Evolutionary conservation across 2,329 filamentous ascomycete genomes (phyloP).

Genomic region (Emericellopsis cladophorae): DNA sequence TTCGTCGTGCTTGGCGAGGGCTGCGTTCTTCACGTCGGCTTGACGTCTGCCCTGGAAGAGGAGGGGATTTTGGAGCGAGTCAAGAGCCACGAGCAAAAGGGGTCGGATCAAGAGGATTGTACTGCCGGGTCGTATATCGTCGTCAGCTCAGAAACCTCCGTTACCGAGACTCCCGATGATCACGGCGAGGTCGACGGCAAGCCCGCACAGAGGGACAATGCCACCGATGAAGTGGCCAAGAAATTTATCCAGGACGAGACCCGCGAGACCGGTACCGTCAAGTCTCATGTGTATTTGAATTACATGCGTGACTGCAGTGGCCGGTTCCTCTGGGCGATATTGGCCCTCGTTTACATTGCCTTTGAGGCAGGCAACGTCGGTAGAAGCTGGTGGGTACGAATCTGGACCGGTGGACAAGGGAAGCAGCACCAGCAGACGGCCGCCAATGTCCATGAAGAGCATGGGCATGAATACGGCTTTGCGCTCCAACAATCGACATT

Average conservation of each 20-base stretch:
- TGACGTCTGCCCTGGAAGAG: conserved; percentile 49
- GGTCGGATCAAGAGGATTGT: conserved; percentile 35
- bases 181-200: conserved; percentile 21
- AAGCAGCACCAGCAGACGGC: neutral
- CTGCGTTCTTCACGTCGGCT: conserved; percentile 48
- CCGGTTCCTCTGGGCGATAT: conserved; percentile 43
- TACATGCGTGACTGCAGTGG: conserved; percentile 59
- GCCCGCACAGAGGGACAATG: conserved; percentile 29
- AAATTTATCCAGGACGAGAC: conserved; percentile 69
- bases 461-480: conserved; percentile 29
- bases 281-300: conserved; percentile 49
- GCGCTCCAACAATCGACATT: conserved; percentile 32
- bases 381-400: conserved; percentile 50
- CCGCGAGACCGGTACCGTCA: conserved; percentile 59
- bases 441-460: conserved; percentile 15
- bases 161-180: conserved; percentile 15
- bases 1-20: conserved; percentile 63
- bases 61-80: conserved; percentile 44
- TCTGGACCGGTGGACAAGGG: conserved; percentile 41
- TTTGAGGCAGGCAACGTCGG: conserved; percentile 43
- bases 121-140: conserved; percentile 26
- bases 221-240: conserved; percentile 27
- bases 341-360: conserved; percentile 37
- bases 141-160: conserved; percentile 38
- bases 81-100: conserved; percentile 39